Evolutionary conservation across 2,329 filamentous ascomycete species (phyloP), one percentile per base, ranked within the genome.

Genomic region (Monosporascus sp.): DNA sequence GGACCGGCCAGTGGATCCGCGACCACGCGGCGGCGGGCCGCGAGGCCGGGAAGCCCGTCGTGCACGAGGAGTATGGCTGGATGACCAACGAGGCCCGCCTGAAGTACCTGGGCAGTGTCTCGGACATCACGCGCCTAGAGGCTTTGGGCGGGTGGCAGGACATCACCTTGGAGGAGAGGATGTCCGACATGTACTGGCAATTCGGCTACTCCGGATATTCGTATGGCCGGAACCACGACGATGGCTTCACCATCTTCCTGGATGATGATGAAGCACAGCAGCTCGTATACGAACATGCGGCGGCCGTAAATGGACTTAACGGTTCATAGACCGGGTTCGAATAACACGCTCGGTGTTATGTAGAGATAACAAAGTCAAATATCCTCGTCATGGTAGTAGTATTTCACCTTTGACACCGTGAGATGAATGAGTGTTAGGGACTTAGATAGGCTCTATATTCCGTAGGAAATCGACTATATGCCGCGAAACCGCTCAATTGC

Each of bases 181-280:
- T 82, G 62, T 67, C 75, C 2, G 78, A 81, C 55, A 70, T 81
- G 72, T 82, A 74, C 66, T 82, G 79, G 79, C 80, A 82, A 56
- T 81, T 71, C 57, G 79, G 79, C 0, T 81, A 68, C 57, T 73
- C 70, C 5, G 70, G 69, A 0, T 81, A 74, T 59, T 80, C 77
- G 3, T 80, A 78, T 39, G 78, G 79, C 1, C 70, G 72, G 43
- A 82, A 82, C 61, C 68, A 82, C 49, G 68, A 82, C 44, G 79
- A 82, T 50, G 79, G 79, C 0, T 82, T 82, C 61, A 82, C 79
- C 1, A 80, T 82, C 48, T 82, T 72, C 58, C 57, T 81, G 31
- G 79, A 82, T 25, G 73, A 77, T 14, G 69, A 72, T 3, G 72
- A 81, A 62, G 76, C 75, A 1, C 61, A 73, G 59, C 56, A 64